These are phyloP conservation scores for Scheffersomyces coipomensis DNA, from an alignment of 805 yeast genomes.

Conservation along the genomic window DNA sequence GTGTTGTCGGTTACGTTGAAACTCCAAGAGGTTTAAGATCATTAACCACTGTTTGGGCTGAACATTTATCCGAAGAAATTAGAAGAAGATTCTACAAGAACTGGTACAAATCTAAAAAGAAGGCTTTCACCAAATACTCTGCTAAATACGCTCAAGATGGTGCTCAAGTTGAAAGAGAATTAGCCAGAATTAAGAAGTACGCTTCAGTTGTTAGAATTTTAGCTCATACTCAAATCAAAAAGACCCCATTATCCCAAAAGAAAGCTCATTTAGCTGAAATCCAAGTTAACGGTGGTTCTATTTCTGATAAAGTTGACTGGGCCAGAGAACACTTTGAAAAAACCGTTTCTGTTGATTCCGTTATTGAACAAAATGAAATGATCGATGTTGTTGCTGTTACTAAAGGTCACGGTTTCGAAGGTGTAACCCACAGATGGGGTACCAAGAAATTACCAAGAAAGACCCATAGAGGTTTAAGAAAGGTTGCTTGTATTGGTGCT, in stretches of 20 bases:
- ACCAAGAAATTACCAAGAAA: constrained; percentile 99
- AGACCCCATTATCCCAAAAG: constrained; percentile 99
- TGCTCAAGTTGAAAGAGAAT: constrained; percentile 87
- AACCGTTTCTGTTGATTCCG: constrained; percentile 93
- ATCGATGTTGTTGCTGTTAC: constrained; percentile 98
- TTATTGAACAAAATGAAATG: constrained; percentile 98
- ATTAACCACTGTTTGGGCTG: constrained; percentile 99
- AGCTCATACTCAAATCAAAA: constrained; percentile 99
- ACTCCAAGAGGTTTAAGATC: constrained; percentile 99
- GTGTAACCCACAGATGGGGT: constrained; percentile 99
- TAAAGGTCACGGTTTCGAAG: constrained; percentile 99
- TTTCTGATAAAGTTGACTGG: constrained; percentile 97
- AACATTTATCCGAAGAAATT: constrained; percentile 98
- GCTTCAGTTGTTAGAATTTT: constrained; percentile 97
- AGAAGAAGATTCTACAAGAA: constrained; percentile 99
- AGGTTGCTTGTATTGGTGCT: constrained; percentile 99
- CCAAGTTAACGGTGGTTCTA: constrained; percentile 99
- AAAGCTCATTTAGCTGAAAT: constrained; percentile 99
- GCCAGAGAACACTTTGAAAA: constrained; percentile 99
- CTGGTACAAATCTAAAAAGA: constrained; percentile 99
- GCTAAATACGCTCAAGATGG: constrained; percentile 94
- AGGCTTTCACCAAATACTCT: constrained; percentile 99
- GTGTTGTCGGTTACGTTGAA: constrained; percentile 99
- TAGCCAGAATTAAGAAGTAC: constrained; percentile 98
- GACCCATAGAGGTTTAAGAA: constrained; percentile 99